phyloP scores from a whole-genome alignment of 2,329 filamentous ascomycete genomes.

The Eurotiales sp. region DNA sequence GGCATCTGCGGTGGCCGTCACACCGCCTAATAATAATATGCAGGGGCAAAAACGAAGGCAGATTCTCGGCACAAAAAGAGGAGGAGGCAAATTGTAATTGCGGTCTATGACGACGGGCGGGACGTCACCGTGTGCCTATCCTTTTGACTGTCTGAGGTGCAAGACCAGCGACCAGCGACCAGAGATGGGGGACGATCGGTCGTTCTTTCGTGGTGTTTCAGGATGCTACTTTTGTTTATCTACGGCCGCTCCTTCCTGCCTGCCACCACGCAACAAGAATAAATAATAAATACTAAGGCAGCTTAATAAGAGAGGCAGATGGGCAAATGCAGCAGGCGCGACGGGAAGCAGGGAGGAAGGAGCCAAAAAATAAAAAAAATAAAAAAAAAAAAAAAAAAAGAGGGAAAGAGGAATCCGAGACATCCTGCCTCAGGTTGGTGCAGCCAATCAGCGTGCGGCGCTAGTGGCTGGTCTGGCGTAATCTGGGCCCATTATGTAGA shows the following conservation, averaged over 20 bases:
- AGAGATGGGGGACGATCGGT: no score
- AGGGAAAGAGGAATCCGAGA: not conserved
- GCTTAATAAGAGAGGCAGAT: not conserved
- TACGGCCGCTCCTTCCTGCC: not conserved
- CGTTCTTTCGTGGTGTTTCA: no score
- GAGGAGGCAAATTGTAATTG: no score
- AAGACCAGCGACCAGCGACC: no score
- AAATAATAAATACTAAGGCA: no score
- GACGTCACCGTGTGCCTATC: conserved; percentile 7
- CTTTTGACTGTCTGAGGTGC: no score
- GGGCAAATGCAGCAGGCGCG: not conserved
- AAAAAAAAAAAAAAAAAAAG: not conserved
- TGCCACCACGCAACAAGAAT: not conserved
- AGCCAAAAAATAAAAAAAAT: not conserved
- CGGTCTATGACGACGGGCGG: conserved; percentile 10
- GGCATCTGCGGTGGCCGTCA: no score
- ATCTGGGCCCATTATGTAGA: not conserved
- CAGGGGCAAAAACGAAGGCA: not conserved
- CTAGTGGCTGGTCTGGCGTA: not conserved
- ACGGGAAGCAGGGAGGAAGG: not conserved
- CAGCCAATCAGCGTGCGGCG: not conserved
- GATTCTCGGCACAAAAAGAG: no score
- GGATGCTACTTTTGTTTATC: no score
- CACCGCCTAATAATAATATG: no score
- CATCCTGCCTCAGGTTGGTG: not conserved